phyloP scores from a whole-genome alignment of 148 eudicot species.

The Fallopia convolvulus region DNA sequence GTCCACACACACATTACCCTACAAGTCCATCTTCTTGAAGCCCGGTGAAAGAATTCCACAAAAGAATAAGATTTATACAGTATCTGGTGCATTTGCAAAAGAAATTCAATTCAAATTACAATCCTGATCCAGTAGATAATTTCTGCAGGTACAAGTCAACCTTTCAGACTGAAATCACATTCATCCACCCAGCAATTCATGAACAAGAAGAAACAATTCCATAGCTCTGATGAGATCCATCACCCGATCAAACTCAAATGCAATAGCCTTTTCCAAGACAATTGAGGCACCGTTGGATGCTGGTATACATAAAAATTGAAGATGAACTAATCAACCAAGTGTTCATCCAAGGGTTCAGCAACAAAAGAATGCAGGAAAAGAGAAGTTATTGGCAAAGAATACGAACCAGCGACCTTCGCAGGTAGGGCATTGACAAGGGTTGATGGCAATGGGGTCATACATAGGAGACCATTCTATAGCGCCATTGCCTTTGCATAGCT shows the following conservation, averaged over 20 bases:
- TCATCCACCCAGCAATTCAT: not conserved
- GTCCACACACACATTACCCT: no score
- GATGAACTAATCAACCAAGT: not conserved
- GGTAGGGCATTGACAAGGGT: conserved; percentile 41
- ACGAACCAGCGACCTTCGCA: conserved; percentile 42
- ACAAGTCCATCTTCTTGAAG: no score
- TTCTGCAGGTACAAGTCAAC: not conserved
- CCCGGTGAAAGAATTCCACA: no score
- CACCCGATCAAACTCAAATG: not conserved
- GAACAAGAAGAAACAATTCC: not conserved
- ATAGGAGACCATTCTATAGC: conserved; percentile 73
- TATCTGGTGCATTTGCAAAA: no score
- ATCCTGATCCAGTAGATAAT: not conserved
- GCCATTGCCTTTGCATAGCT: conserved; percentile 54
- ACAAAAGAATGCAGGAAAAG: not conserved
- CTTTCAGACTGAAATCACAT: not conserved
- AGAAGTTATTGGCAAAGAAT: not conserved
- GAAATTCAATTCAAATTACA: not conserved
- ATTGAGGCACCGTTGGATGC: conserved; percentile 36
- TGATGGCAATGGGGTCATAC: conserved; percentile 54
- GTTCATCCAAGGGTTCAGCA: not conserved
- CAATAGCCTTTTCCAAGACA: conserved; percentile 34
- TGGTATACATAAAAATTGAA: conserved; percentile 6
- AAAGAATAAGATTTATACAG: no score
- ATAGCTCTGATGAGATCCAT: not conserved